A percentile compares a stretch with the other conserved stretches of the same genome.
phyloP scores from a whole-genome alignment of 2,329 filamentous ascomycete genomes.

The Neofusicoccum laricinum region DNA sequence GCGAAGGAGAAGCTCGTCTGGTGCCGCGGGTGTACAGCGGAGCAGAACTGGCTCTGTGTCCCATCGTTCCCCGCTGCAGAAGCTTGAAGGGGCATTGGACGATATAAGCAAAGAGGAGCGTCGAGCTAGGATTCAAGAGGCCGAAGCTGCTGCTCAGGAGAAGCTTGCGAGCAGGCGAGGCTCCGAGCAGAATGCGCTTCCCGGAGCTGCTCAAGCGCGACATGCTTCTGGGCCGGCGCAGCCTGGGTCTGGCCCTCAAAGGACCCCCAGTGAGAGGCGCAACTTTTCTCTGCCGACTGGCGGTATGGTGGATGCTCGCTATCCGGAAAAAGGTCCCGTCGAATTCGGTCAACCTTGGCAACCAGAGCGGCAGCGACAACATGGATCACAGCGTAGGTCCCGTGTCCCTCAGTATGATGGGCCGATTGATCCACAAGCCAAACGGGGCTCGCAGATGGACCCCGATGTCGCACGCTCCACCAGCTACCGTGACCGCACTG shows the following conservation, averaged over 20 bases:
- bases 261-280: background rate
- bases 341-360: conserved; percentile 5
- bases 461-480: conserved; percentile 1
- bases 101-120: conserved; percentile 97
- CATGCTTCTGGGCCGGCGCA: conserved; percentile 1
- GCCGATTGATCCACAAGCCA: conserved; percentile 11
- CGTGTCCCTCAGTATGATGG: conserved; percentile 9
- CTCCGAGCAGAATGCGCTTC: background rate
- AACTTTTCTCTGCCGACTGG: conserved; percentile 3
- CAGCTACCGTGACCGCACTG: conserved; percentile 31
- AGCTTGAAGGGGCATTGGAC: conserved; percentile 83
- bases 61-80: conserved; percentile 87
- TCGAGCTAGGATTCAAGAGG: conserved; percentile 76
- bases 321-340: conserved; percentile 5
- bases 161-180: conserved; percentile 37
- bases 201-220: background rate
- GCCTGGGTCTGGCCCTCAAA: background rate
- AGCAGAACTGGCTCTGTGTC: conserved; percentile 59
- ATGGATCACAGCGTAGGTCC: background rate
- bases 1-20: conserved; percentile 23
- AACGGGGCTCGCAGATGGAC: background rate
- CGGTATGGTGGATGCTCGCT: conserved; percentile 2
- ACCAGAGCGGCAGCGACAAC: background rate
- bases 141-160: conserved; percentile 71
- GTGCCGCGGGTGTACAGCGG: conserved; percentile 11